A percentile compares a stretch with the other conserved stretches of the same genome.
Evolutionary conservation across 2,329 filamentous ascomycete species (phyloP).

Genomic region (Monosporascus sp.): DNA sequence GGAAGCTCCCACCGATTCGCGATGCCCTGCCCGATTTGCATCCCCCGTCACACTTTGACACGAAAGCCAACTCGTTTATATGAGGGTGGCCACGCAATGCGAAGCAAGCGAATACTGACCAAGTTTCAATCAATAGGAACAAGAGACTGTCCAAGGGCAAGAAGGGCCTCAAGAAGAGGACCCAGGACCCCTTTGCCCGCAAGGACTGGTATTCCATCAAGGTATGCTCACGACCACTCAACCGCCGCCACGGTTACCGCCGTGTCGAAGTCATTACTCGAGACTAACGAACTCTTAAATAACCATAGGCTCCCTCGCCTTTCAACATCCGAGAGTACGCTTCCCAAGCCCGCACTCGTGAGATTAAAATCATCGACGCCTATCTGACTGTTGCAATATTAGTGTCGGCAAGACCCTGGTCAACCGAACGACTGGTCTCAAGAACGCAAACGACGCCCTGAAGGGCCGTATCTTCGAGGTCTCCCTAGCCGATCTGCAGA

Average conservation of each 20-base stretch:
- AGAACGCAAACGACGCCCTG: slow-evolving; percentile 98
- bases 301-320: slow-evolving; percentile 74
- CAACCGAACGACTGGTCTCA: slow-evolving; percentile 98
- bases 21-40: too few species aligned
- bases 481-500: slow-evolving; percentile 97
- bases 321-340: slow-evolving; percentile 96
- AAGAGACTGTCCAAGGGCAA: slow-evolving; percentile 99
- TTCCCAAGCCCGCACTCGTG: slow-evolving; percentile 6
- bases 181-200: slow-evolving; percentile 91
- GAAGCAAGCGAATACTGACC: slow-evolving; percentile 8
- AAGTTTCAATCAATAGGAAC: slow-evolving; percentile 59
- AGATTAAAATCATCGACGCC: slow-evolving; percentile 6
- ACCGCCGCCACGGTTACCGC: neutral
- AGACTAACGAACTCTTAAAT: slow-evolving; percentile 19
- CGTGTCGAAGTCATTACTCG: neutral
- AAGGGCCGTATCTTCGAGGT: slow-evolving; percentile 99
- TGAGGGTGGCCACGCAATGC: too few species aligned
- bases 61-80: too few species aligned
- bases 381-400: slow-evolving; percentile 26
- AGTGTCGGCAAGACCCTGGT: slow-evolving; percentile 99
- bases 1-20: neutral
- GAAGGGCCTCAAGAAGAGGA: slow-evolving; percentile 99
- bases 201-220: slow-evolving; percentile 99
- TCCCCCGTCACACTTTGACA: too few species aligned
- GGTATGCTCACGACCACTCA: slow-evolving; percentile 41